phyloP scores from a whole-genome alignment of 257 asterid genomes.

The Sherardia arvensis region DNA sequence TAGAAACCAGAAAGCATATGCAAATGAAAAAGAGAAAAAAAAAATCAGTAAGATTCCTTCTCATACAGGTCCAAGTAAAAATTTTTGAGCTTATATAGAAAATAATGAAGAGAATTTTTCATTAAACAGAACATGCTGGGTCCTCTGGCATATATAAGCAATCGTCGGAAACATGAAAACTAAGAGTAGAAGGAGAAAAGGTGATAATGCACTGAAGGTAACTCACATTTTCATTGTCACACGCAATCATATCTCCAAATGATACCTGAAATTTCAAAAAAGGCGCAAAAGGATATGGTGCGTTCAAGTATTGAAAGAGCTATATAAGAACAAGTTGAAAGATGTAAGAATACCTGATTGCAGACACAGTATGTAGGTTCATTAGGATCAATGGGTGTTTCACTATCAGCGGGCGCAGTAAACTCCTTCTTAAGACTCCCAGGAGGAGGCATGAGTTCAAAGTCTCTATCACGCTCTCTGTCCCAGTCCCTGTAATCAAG shows the following conservation, averaged over 20 bases:
- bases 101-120: neutral
- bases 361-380: constrained; percentile 97
- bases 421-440: constrained; percentile 77
- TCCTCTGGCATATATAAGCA: neutral
- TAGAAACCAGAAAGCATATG: neutral
- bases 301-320: neutral
- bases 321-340: neutral
- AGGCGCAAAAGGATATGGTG: neutral
- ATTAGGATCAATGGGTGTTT: constrained; percentile 88
- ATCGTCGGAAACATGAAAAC: constrained; percentile 3
- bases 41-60: neutral
- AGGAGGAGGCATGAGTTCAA: constrained; percentile 99
- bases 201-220: constrained; percentile 10
- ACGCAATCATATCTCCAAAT: constrained; percentile 96
- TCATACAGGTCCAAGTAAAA: neutral
- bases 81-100: too few relatives aligned
- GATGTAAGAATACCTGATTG: constrained; percentile 56
- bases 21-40: neutral
- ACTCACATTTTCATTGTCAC: constrained; percentile 80
- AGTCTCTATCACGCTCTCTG: constrained; percentile 76
- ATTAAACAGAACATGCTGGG: neutral
- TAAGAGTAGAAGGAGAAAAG: neutral
- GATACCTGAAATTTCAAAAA: constrained; percentile 53
- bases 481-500: constrained; percentile 85
- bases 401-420: constrained; percentile 57